These are phyloP conservation scores for Eucommia ulmoides DNA, from an alignment of 257 asterid species.

Conservation along the genomic window DNA sequence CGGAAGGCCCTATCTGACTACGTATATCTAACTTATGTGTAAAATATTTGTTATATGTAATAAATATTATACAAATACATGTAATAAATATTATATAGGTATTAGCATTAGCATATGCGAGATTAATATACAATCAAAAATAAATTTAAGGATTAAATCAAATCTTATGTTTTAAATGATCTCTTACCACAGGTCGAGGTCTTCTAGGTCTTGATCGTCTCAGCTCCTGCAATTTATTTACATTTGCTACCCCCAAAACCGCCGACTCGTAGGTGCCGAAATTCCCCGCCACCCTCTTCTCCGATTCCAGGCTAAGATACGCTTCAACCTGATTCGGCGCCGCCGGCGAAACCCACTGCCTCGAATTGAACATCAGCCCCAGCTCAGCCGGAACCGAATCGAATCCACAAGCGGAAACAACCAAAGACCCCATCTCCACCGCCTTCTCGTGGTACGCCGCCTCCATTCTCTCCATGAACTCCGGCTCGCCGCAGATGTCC, in stretches of 20 bases:
- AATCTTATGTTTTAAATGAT: too few species aligned
- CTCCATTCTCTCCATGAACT: constrained; percentile 88
- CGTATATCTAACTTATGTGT: too few species aligned
- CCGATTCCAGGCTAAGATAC: constrained; percentile 72
- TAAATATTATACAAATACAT: too few species aligned
- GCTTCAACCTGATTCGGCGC: constrained; percentile 66
- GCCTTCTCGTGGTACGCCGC: constrained; percentile 45
- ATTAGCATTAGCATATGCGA: too few species aligned
- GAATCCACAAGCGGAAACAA: constrained; percentile 78
- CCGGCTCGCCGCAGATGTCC: constrained; percentile 86
- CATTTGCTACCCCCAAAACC: constrained; percentile 76
- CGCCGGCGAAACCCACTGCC: constrained; percentile 48
- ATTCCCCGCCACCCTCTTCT: constrained; percentile 52
- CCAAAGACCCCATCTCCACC: constrained; percentile 46
- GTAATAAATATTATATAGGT: too few species aligned
- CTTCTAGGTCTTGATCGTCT: constrained; percentile 54
- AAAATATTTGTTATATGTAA: too few species aligned
- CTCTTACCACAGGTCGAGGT: constrained; percentile 49
- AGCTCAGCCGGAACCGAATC: constrained; percentile 87
- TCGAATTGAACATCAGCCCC: constrained; percentile 52
- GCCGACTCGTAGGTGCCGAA: constrained; percentile 68
- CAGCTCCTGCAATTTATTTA: constrained; percentile 33
- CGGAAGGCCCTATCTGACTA: too few species aligned
- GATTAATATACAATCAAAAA: too few species aligned
- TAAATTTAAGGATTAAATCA: too few species aligned